Conservation (phyloP, 345 rosid species). For the Populus simonii region DNA sequence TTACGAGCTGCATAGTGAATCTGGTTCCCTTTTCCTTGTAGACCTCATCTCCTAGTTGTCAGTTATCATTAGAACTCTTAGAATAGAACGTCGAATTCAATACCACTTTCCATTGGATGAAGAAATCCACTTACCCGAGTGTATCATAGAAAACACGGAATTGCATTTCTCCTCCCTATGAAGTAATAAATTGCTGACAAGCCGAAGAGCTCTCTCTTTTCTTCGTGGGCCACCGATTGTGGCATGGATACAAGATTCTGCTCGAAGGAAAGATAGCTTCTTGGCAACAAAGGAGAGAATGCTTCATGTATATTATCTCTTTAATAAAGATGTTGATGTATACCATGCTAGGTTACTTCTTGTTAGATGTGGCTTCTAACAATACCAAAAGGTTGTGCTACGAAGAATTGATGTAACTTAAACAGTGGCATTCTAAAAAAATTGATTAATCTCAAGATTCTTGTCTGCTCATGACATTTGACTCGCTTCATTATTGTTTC, state of each 20-base stretch:
- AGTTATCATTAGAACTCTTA: not conserved
- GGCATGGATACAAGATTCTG: constrained; percentile 13
- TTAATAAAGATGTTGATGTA: constrained; percentile 17
- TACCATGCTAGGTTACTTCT: not conserved
- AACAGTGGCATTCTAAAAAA: not conserved
- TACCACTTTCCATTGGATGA: constrained; percentile 8
- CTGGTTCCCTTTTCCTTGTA: constrained; percentile 20
- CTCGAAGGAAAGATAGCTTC: constrained; percentile 18
- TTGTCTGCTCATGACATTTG: not conserved
- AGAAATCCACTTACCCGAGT: constrained; percentile 11
- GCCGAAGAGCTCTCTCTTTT: not conserved
- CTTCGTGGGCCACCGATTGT: constrained; percentile 1
- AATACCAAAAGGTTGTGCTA: not conserved
- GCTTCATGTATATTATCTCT: constrained; percentile 26
- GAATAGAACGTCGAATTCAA: constrained; percentile 12
- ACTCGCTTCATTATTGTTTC: not conserved
- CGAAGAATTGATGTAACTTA: not conserved
- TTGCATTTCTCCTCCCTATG: not conserved
- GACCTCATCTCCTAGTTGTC: constrained; percentile 11
- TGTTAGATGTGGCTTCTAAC: constrained; percentile 4
- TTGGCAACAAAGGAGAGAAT: constrained; percentile 11
- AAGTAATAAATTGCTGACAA: constrained; percentile 13
- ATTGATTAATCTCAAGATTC: not conserved
- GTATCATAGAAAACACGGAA: constrained; percentile 2
- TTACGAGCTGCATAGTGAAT: not conserved